phyloP scores from a whole-genome alignment of 2,329 filamentous ascomycete species.

The Xylaria hypoxylon region DNA sequence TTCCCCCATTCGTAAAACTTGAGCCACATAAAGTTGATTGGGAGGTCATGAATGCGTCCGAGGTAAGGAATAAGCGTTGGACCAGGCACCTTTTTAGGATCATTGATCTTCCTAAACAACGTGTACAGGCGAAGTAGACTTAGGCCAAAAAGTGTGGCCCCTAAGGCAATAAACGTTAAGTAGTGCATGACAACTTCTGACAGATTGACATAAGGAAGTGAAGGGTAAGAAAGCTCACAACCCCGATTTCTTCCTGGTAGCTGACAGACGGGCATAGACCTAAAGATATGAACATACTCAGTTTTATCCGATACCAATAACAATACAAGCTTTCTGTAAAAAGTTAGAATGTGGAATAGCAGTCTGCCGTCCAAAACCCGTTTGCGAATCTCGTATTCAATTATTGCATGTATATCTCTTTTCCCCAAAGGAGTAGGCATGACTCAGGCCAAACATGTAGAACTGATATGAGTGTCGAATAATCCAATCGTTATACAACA shows the following conservation, averaged over 20 bases:
- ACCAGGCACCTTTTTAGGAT: conserved; percentile 48
- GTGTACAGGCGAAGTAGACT: conserved; percentile 45
- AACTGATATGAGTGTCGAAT: no score
- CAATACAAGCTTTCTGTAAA: neutral
- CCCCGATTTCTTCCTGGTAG: neutral
- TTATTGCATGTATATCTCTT: neutral
- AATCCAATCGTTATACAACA: neutral
- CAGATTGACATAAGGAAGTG: neutral
- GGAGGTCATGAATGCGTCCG: conserved; percentile 59
- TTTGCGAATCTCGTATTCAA: conserved; percentile 14
- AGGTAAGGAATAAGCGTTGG: conserved; percentile 52
- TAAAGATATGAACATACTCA: conserved; percentile 6
- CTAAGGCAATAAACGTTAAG: conserved; percentile 43
- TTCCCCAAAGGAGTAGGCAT: neutral
- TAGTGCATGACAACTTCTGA: conserved; percentile 43
- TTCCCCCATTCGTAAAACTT: conserved; percentile 60
- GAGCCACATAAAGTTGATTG: conserved; percentile 63
- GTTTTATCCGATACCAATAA: neutral
- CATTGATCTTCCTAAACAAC: conserved; percentile 49
- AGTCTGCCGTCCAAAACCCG: neutral
- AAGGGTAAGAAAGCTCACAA: neutral
- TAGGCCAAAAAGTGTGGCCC: conserved; percentile 41
- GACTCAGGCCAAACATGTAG: neutral
- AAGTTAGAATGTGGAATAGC: neutral
- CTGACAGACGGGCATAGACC: conserved; percentile 13